These are phyloP conservation scores for Colletotrichum viniferum DNA, from an alignment of 2,329 filamentous ascomycete species.

Conservation along the genomic window DNA sequence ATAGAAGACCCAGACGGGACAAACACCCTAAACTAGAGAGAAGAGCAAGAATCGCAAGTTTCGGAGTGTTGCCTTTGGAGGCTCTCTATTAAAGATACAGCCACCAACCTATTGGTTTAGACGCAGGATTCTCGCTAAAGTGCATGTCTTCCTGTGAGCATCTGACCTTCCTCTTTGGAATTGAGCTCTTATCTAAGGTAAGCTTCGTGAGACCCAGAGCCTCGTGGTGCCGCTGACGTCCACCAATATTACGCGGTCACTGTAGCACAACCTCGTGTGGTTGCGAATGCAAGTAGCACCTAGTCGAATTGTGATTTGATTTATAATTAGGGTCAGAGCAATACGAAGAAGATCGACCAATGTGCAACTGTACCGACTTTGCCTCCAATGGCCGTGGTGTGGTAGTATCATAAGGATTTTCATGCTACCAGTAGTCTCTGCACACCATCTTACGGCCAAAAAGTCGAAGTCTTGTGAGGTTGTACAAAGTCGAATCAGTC, in stretches of 20 bases:
- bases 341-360: not conserved
- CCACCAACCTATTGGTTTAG: fast-evolving
- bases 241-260: not conserved
- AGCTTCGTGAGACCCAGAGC: not conserved
- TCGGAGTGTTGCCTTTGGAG: not conserved
- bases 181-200: not conserved
- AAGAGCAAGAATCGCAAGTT: fast-evolving
- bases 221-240: not conserved
- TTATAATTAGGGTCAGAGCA: not conserved
- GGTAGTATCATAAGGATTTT: not conserved
- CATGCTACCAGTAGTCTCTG: not conserved
- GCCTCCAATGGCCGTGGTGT: not conserved
- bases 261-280: not conserved
- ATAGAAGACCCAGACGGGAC: fast-evolving
- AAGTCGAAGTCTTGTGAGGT: not conserved
- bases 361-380: not conserved
- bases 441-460: not conserved
- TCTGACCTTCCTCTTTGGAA: not conserved
- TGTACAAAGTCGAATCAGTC: not conserved
- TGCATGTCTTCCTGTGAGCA: not conserved
- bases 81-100: fast-evolving
- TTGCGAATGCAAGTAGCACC: not conserved
- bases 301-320: not conserved
- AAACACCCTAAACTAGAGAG: not conserved
- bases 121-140: not conserved